Percentiles rank a stretch among this genome's conserved stretches.
Evolutionary conservation across 495 filamentous ascomycete species (phyloP).

Genomic region (Trichocladium antarcticum): DNA sequence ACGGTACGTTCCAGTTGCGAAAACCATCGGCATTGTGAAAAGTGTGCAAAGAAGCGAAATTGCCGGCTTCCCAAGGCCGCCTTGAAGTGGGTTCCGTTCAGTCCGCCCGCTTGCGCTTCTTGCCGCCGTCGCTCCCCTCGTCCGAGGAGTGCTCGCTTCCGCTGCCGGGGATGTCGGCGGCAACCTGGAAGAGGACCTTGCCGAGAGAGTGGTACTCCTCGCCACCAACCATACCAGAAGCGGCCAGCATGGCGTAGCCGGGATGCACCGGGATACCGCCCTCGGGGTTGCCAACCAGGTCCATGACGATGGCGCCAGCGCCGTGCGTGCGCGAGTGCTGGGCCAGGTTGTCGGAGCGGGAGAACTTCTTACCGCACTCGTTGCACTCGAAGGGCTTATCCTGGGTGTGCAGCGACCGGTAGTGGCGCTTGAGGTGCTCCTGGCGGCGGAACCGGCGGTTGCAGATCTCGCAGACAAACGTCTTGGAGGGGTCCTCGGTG

Average conservation of each 20-base stretch:
- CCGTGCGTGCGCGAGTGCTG: conserved; percentile 95
- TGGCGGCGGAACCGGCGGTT: conserved; percentile 95
- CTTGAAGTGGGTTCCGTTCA: conserved; percentile 17
- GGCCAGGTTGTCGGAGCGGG: conserved; percentile 89
- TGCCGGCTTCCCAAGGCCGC: not conserved
- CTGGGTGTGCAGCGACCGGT: conserved; percentile 93
- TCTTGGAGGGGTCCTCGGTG: conserved; percentile 97
- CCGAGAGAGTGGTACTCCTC: conserved; percentile 53
- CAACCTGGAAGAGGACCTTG: conserved; percentile 63
- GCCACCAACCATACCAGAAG: conserved; percentile 36
- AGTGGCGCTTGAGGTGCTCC: conserved; percentile 98
- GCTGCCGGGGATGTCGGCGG: conserved; percentile 55
- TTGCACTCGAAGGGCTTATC: conserved; percentile 97
- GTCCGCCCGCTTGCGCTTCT: conserved; percentile 67
- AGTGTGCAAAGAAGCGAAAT: conserved; percentile 30
- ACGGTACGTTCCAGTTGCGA: conserved; percentile 27
- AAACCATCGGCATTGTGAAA: conserved; percentile 27
- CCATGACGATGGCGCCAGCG: conserved; percentile 78
- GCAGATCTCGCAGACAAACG: conserved; percentile 92
- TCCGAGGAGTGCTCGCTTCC: conserved; percentile 43
- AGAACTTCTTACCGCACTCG: conserved; percentile 99
- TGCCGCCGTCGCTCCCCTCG: conserved; percentile 44
- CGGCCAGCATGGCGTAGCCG: conserved; percentile 16
- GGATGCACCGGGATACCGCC: conserved; percentile 6
- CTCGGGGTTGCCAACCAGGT: conserved; percentile 67